phyloP scores from a whole-genome alignment of 2,329 filamentous ascomycete genomes.

The Sphaerulina populicola region DNA sequence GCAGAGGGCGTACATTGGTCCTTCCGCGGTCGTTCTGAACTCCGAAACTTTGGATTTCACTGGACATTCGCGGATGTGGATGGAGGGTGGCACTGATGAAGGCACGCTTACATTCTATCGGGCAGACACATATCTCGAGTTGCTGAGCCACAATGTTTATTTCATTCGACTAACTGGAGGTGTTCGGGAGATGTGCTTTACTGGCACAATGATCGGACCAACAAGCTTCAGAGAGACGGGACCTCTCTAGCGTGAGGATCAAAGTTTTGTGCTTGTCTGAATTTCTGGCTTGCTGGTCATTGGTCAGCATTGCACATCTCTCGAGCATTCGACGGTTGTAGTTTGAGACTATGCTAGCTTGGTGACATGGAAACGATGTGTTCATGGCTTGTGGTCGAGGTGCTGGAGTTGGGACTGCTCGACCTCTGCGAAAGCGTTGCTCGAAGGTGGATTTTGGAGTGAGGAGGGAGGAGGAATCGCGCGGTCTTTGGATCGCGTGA shows the following conservation, averaged over 20 bases:
- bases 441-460: background rate
- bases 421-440: background rate
- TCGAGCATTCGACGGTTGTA: background rate
- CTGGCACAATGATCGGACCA: conserved; percentile 7
- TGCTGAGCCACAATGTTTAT: background rate
- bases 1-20: background rate
- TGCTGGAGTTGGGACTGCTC: background rate
- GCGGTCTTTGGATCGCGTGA: background rate
- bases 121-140: background rate
- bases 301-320: conserved; percentile 3
- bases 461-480: conserved; percentile 5
- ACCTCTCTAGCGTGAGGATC: conserved; percentile 90
- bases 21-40: conserved; percentile 9
- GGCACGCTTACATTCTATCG: background rate
- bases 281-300: conserved; percentile 29
- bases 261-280: conserved; percentile 84
- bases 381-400: background rate
- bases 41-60: conserved; percentile 17
- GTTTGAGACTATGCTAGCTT: background rate
- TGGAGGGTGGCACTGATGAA: background rate
- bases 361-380: background rate
- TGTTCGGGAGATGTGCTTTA: background rate
- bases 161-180: background rate
- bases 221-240: conserved; percentile 42
- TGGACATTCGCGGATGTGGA: conserved; percentile 1